A percentile compares a stretch with the other conserved stretches of the same genome.
Conservation (phyloP, 1,284 basidiomycete genomes). For the Trichosporon ovoides region DNA sequence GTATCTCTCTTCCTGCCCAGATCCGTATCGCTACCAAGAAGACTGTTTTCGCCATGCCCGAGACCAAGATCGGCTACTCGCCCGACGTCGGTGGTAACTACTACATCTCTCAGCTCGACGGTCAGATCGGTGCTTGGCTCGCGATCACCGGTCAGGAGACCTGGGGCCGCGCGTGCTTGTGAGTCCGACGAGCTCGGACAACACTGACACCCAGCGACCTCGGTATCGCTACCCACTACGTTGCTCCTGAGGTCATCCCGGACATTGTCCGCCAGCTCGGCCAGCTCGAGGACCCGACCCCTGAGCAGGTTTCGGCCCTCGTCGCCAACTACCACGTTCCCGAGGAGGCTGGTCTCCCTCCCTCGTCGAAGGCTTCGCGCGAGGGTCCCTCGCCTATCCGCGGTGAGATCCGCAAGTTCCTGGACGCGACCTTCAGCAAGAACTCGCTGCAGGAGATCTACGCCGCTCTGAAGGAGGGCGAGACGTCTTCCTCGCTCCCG, state of each 20-base stretch:
- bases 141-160: constrained; percentile 74
- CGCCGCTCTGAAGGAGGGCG: constrained; percentile 53
- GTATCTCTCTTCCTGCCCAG: constrained; percentile 77
- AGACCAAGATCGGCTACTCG: constrained; percentile 72
- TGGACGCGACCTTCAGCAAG: constrained; percentile 75
- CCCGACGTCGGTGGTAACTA: constrained; percentile 79
- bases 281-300: constrained; percentile 35
- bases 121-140: constrained; percentile 85
- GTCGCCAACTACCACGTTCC: constrained; percentile 27
- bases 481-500: constrained; percentile 44
- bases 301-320: constrained; percentile 25
- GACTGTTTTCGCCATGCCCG: constrained; percentile 93
- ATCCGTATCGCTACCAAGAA: constrained; percentile 93
- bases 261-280: constrained; percentile 53
- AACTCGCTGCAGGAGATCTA: constrained; percentile 67
- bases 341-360: constrained; percentile 53
- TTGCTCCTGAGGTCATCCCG: constrained; percentile 68
- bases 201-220: constrained; percentile 54
- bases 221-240: constrained; percentile 85
- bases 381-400: constrained; percentile 58
- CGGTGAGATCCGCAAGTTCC: constrained; percentile 63
- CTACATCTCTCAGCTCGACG: constrained; percentile 85
- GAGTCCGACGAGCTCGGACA: constrained; percentile 41
- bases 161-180: constrained; percentile 76
- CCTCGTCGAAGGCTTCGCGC: constrained; percentile 56